Base-by-base conservation (phyloP, 805 yeast genomes). In the Wickerhamiella shivajii region DNA sequence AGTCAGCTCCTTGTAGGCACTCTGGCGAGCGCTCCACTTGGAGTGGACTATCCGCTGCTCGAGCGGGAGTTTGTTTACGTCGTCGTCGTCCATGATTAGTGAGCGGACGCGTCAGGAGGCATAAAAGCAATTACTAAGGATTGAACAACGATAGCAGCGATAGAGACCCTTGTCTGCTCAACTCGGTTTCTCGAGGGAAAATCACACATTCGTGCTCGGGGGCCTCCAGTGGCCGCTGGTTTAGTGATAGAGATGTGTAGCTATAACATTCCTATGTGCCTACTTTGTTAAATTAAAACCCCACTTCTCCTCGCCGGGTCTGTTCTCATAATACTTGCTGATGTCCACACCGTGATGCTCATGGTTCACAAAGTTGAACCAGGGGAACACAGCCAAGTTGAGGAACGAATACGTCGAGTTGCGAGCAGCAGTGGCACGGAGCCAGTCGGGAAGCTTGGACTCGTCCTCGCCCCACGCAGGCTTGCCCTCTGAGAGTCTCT, bases 21-120 rank as follows among this genome's bases (percentile, higher is more conserved):
- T 69, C 36, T 68, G 59, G 39, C 98, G 72, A 10, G 73, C 96
- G 55, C 83, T 85, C 97, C 97, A 90, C 61, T 59, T 39, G 49
- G 77, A 75, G 51, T 78, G 84, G 6, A 54, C 59, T 33, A 78
- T 56, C 33, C 83, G 63, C 34, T 78, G 83, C 12, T 67, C 70
- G 17, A 83, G 51, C 2, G 93, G 74, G 27, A 83, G 58, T 5
- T 63, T 46, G 16, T 74, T 61, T 44, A 63, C 76, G 45, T 79
- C 90, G 24, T 64, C 69, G 33, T 73, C 78, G 21, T 25, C 29
- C 25, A 25, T 25, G 17, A 11, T 24, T n/a, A n/a, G n/a, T n/a
- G n/a, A n/a, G n/a, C n/a, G n/a, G n/a, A n/a, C n/a, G n/a, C n/a
- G n/a, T n/a, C n/a, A n/a, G n/a, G n/a, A n/a, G n/a, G n/a, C n/a